Base-by-base conservation (phyloP, 2,329 filamentous ascomycete genomes). In the Sporothrix variecibatus region DNA sequence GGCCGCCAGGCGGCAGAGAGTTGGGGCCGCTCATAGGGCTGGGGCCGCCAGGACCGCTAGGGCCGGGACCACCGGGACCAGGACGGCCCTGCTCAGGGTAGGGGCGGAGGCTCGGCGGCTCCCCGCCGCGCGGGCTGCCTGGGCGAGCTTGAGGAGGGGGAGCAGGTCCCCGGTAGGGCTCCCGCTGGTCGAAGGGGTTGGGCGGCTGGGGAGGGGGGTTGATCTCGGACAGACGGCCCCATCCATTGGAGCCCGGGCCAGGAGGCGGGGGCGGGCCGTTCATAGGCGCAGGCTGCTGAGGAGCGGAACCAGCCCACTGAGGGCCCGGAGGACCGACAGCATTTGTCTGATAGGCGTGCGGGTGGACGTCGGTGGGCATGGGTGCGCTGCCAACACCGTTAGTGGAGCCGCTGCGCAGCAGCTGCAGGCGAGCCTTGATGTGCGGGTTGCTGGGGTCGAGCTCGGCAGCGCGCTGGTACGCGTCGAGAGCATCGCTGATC, bases 341-440 rank as follows among this genome's bases (percentile, higher is more conserved):
- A 58, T 93, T 93, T 67, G 91, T 90, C 82, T 97, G 94, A 80
- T 98, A 98, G 7, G 95, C 93, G 80, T 97, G 94, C 69, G 95
- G 95, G 81, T 98, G 95, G 28, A 98, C 94, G 82, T 99, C 96
- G 80, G 97, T 95, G 8, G 96, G 95, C 79, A 96, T 90, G n/a
- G 95, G 95, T 71, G 92, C 93, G 77, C 87, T 91, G 78, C 88
- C 91, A 79, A 92, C 86, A 75, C 93, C 91, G 80, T 90, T 92
- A 76, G 90, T 88, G 78, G 93, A 92, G 23, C 94, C 94, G 77
- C 90, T 95, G 74, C 96, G 93, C 74, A 99, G 89, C 65, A 99
- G 87, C 81, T 97, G 93, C 76, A 99, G 87, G 76, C 96, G 91
- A 74, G 95, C 94, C 83, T 98, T 98, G 86, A 99, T 98, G 82